Base-by-base conservation (phyloP, 352 stramenopile species). In the Phytophthora cactorum region DNA sequence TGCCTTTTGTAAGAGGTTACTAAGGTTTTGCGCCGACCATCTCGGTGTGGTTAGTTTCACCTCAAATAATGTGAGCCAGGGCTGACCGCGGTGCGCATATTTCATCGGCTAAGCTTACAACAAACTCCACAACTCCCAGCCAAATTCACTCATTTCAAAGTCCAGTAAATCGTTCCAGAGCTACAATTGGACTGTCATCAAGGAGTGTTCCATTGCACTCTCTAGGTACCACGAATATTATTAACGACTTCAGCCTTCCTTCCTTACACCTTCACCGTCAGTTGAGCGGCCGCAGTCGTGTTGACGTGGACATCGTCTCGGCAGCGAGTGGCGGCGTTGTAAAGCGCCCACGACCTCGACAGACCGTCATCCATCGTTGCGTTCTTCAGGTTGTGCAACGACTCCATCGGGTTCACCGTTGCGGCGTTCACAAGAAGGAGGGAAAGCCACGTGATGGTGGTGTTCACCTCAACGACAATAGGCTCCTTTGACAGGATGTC, bases 401-500 rank as follows among this genome's bases (percentile, higher is more conserved):
- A 75, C 10, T 75, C 69, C 50, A 79, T 65, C 52, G 82, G 77
- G 60, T 92, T 73, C 25, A 94, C 63, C 0, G 66, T 74, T 0
- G 86, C 86, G 32, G 84, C 84, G 68, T 92, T 94, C 52, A 89
- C 75, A 8, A 87, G 82, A 44, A 94, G 47, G 46, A 94, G 58
- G 49, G 86, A 94, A 15, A 89, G 66, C 81, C 84, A 92, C 28
- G 86, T 62, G 36, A 78, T 83, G 34, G 59, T 84, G 34, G 60
- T 64, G 52, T 88, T 65, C 17, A 66, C 56, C 31, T 39, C 49
- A 11, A 44, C 56, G 9, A 94, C 73, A 36, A 91, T 84, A 3
- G 62, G n/a, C 22, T 89, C 73, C 59, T 92, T 91, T 1, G 82
- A 81, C 2, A 94, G 47, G 14, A 94, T 76, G 45, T 91, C 73